Base-by-base conservation (phyloP, 2,329 filamentous ascomycete genomes). In the Penicillium sp. region DNA sequence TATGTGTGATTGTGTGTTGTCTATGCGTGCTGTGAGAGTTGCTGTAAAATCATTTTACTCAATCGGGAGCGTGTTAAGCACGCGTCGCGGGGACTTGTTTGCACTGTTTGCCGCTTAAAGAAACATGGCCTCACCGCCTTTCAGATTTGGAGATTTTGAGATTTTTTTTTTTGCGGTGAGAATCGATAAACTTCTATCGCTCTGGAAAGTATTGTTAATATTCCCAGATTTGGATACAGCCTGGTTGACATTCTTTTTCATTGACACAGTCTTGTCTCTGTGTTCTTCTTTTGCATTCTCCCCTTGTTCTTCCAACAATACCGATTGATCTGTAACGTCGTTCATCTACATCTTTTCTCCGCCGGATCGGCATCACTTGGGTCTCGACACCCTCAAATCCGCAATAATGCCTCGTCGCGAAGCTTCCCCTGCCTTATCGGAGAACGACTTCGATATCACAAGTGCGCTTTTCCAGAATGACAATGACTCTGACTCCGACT, bases 371-470 rank as follows among this genome's bases (percentile, higher is more conserved):
- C 51, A 46, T 53, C 39, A 49, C 50, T 61, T 50, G 60, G 48
- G 31, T 33, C 48, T 56, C 41, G 39, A 39, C 19, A 33, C 21
- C 26, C 35, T 22, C 37, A 27, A 58, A 56, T 7, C 47, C 48
- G 35, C 57, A 58, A 75, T 48, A 35, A 96, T 96, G 91, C 82
- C 84, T 77, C 82, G 81, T 72, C 87, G 90, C 57, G 86, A 85
- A 69, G 83, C 83, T 56, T 98, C 95, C 44, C 95, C 93, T 58
- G 86, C 91, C 48, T 82, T 84, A 57, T 98, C 93, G 49, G 93
- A 98, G 77, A 90, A 88, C 63, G 95, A 96, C 71, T 86, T 96
- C 69, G 95, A 99, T 70, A 97, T 99, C 52, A 86, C 91, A 21
- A 87, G 84, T 60, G 88, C 89, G 2, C 81, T 97, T 11, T 89